These are phyloP conservation scores for Penicillium odoratum DNA, from an alignment of 495 filamentous ascomycete species.

Conservation along the genomic window DNA sequence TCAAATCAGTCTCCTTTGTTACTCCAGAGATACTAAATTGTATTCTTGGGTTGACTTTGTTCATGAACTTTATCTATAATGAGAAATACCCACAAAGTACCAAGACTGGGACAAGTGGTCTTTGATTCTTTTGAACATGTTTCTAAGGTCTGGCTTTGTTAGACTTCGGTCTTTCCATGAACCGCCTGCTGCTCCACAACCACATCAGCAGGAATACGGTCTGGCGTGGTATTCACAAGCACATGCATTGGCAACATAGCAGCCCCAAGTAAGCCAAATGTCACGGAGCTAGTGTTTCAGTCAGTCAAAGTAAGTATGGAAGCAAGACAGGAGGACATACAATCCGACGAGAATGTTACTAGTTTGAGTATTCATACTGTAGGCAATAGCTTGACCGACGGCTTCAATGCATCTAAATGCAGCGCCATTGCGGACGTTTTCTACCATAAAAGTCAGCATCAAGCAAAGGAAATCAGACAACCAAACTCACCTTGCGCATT, in stretches of 20 bases:
- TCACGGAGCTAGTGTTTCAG: conserved; percentile 21
- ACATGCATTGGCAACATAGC: conserved; percentile 28
- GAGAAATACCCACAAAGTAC: not conserved
- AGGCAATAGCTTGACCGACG: conserved; percentile 31
- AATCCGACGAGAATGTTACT: conserved; percentile 29
- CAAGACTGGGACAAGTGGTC: not conserved
- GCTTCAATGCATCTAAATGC: conserved; percentile 34
- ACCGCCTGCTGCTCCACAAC: conserved; percentile 30
- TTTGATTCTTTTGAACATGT: not conserved
- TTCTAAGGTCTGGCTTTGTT: not conserved
- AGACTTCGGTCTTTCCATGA: conserved; percentile 13
- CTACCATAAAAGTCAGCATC: conserved; percentile 9
- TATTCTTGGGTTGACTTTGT: not conserved
- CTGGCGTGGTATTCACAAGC: conserved; percentile 32
- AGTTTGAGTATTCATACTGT: conserved; percentile 34
- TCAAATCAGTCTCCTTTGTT: too few species aligned
- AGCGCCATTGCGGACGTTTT: conserved; percentile 34
- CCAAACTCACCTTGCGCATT: conserved; percentile 29
- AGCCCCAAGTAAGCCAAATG: conserved; percentile 25
- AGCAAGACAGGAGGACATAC: conserved; percentile 15
- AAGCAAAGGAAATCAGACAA: not conserved
- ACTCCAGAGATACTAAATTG: not conserved
- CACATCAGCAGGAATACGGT: conserved; percentile 32
- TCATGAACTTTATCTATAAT: not conserved
- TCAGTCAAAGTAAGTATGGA: not conserved